phyloP scores from a whole-genome alignment of 2,329 filamentous ascomycete genomes.

The Phoma sp. region DNA sequence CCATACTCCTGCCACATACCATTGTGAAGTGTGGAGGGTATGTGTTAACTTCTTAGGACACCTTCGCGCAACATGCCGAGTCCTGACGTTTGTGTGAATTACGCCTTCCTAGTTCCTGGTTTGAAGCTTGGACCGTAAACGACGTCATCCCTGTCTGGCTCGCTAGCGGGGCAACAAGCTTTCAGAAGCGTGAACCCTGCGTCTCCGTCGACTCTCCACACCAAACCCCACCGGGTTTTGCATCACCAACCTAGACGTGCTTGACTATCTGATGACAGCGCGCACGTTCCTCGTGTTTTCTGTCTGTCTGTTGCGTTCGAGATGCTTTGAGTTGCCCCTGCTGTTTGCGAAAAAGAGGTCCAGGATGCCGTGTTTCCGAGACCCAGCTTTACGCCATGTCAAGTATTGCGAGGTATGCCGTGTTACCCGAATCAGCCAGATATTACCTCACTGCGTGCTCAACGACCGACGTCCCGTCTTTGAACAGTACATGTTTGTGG shows the following conservation, averaged over 20 bases:
- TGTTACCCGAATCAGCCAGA: slow-evolving; percentile 5
- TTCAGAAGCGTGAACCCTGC: slow-evolving; percentile 19
- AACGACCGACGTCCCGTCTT: neutral
- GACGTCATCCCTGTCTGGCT: slow-evolving; percentile 19
- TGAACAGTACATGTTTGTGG: too few relatives aligned
- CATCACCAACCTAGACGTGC: neutral
- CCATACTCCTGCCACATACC: neutral
- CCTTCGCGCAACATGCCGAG: slow-evolving; percentile 14
- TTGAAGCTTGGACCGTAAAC: slow-evolving; percentile 9
- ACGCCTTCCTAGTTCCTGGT: slow-evolving; percentile 16
- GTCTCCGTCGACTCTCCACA: slow-evolving; percentile 4
- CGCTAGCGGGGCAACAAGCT: slow-evolving; percentile 17
- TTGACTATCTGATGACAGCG: neutral
- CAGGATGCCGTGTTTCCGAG: neutral
- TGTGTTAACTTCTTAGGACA: slow-evolving; percentile 3
- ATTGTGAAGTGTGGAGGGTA: neutral
- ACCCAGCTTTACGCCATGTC: slow-evolving; percentile 5
- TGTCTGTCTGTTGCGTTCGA: neutral
- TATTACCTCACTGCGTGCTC: neutral
- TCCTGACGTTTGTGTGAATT: slow-evolving; percentile 10
- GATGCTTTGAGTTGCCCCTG: neutral
- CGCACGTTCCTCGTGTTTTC: neutral
- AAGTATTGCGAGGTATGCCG: slow-evolving; percentile 10
- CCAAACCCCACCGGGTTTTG: slow-evolving; percentile 1
- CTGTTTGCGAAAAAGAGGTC: neutral